These are phyloP conservation scores for Macrolepiota fuliginosa DNA, from an alignment of 768 basidiomycete genomes.

Conservation along the genomic window DNA sequence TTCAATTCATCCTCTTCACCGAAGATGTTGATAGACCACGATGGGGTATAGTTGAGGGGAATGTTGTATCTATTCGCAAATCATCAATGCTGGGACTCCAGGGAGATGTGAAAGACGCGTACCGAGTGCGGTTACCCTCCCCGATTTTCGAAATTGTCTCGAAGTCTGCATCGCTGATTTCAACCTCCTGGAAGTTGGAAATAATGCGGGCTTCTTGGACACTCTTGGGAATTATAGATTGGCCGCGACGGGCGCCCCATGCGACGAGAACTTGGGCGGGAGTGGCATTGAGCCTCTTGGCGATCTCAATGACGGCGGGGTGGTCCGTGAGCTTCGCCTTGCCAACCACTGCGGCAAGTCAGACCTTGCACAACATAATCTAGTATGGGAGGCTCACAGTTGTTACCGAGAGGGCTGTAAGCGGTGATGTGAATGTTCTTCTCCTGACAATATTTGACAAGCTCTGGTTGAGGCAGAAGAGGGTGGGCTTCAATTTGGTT, in stretches of 20 bases:
- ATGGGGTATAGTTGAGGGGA: conserved; percentile 49
- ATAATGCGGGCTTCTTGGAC: conserved; percentile 68
- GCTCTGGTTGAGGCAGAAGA: conserved; percentile 70
- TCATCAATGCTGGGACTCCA: background rate
- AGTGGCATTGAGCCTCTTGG: conserved; percentile 58
- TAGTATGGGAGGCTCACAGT: conserved; percentile 39
- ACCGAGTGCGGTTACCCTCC: conserved; percentile 42
- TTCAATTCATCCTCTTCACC: conserved; percentile 53
- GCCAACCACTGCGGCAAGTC: conserved; percentile 43
- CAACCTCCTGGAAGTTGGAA: conserved; percentile 77
- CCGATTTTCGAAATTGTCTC: conserved; percentile 55
- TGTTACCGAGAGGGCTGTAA: conserved; percentile 78
- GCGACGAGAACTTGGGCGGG: conserved; percentile 83
- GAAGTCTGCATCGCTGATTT: conserved; percentile 64
- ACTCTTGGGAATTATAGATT: conserved; percentile 83
- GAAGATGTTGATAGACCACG: conserved; percentile 76
- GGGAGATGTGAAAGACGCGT: conserved; percentile 2
- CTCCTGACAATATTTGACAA: conserved; percentile 65
- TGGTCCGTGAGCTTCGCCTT: conserved; percentile 70
- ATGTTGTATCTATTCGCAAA: conserved; percentile 53
- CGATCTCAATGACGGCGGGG: conserved; percentile 57
- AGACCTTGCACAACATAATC: background rate
- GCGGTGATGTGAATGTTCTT: conserved; percentile 69
- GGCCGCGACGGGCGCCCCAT: conserved; percentile 75
- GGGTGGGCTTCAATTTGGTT: conserved; percentile 90